phyloP scores from a whole-genome alignment of 2,329 filamentous ascomycete species.

The Aspergillus intermedius region DNA sequence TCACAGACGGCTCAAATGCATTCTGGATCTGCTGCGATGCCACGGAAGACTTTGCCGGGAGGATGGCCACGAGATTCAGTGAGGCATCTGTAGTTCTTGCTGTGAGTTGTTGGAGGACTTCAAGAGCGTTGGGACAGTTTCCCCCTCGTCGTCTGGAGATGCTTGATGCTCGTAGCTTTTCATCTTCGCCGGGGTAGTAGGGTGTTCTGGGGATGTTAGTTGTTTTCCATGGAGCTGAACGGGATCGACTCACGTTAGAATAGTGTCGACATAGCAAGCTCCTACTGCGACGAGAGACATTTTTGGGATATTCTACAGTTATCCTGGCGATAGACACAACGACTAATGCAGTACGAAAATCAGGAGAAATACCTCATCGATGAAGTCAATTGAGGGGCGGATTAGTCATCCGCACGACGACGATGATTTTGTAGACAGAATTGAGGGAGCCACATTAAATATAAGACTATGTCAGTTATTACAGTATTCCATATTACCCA shows the following conservation, averaged over 20 bases:
- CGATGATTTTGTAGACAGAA: not conserved
- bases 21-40: slow-evolving; percentile 48
- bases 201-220: slow-evolving; percentile 26
- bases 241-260: slow-evolving; percentile 49
- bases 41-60: slow-evolving; percentile 50
- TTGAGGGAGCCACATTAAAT: slow-evolving; percentile 1
- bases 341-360: no score
- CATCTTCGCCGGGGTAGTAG: slow-evolving; percentile 62
- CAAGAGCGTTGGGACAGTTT: slow-evolving; percentile 65
- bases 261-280: slow-evolving; percentile 65
- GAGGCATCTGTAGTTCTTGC: slow-evolving; percentile 8
- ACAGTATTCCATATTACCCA: no score
- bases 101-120: slow-evolving; percentile 62
- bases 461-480: no score
- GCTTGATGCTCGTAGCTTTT: slow-evolving; percentile 61
- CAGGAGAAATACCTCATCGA: no score
- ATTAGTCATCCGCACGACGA: slow-evolving; percentile 17
- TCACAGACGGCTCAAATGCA: slow-evolving; percentile 48
- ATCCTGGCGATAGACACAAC: no score
- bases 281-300: slow-evolving; percentile 59
- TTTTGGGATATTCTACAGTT: not conserved
- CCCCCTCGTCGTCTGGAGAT: slow-evolving; percentile 60
- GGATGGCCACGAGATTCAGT: slow-evolving; percentile 38
- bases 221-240: not conserved
- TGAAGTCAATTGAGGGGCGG: slow-evolving; percentile 6